These are phyloP conservation scores for Cantharellus cinnabarinus DNA, from an alignment of 768 basidiomycete species.

Conservation along the genomic window DNA sequence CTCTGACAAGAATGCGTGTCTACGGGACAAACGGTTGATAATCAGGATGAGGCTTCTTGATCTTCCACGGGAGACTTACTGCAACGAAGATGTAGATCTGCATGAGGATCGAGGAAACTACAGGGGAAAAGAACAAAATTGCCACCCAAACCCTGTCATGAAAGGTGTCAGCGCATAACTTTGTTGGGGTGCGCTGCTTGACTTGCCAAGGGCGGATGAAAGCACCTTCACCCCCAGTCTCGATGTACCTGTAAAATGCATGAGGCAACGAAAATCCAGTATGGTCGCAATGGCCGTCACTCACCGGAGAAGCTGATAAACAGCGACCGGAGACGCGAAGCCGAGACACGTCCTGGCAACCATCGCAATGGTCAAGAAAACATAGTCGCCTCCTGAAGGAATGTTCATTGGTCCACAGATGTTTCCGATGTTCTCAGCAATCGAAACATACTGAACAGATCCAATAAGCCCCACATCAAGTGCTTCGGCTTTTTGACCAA, in stretches of 20 bases:
- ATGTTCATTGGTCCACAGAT: neutral
- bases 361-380: slow-evolving; percentile 9
- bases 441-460: slow-evolving; percentile 11
- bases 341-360: slow-evolving; percentile 13
- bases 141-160: slow-evolving; percentile 20
- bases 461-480: slow-evolving; percentile 14
- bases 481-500: slow-evolving; percentile 14
- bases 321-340: slow-evolving; percentile 18
- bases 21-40: neutral
- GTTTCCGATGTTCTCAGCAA: slow-evolving; percentile 2
- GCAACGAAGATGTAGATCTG: slow-evolving; percentile 34
- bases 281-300: neutral
- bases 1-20: slow-evolving; percentile 28
- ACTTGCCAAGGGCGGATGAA: slow-evolving; percentile 36
- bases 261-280: slow-evolving; percentile 1
- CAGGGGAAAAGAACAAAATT: slow-evolving; percentile 14
- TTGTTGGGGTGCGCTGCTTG: slow-evolving; percentile 32
- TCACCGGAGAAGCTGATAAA: slow-evolving; percentile 23
- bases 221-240: slow-evolving; percentile 28
- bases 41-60: neutral
- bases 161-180: neutral
- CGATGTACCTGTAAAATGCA: slow-evolving; percentile 28
- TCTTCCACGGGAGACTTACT: slow-evolving; percentile 7
- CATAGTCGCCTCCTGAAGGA: neutral
- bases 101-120: slow-evolving; percentile 19